A percentile compares a stretch with the other conserved stretches of the same genome.
phyloP scores from a whole-genome alignment of 2,329 filamentous ascomycete species.

The Huntiella decipiens region DNA sequence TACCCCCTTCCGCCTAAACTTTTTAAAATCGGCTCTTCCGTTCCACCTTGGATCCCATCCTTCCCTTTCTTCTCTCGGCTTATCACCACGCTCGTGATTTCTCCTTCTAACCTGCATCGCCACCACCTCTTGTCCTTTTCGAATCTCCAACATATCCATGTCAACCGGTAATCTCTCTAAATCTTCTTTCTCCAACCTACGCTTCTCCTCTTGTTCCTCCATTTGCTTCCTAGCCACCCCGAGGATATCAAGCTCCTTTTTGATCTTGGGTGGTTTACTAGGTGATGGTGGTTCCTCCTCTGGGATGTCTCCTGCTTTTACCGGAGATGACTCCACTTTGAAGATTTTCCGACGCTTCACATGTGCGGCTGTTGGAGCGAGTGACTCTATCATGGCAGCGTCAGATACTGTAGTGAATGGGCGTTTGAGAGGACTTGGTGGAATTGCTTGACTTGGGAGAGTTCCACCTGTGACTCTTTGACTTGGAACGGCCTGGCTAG shows the following conservation, averaged over 20 bases:
- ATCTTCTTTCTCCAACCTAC: constrained; percentile 33
- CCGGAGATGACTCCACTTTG: constrained; percentile 17
- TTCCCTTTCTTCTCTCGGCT: constrained; percentile 22
- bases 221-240: constrained; percentile 42
- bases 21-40: constrained; percentile 89
- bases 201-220: constrained; percentile 47
- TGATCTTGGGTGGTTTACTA: constrained; percentile 20
- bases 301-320: constrained; percentile 13
- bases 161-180: constrained; percentile 35
- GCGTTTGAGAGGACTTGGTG: constrained; percentile 24
- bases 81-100: neutral
- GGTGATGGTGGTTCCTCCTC: constrained; percentile 17
- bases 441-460: neutral
- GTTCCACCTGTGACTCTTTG: constrained; percentile 1
- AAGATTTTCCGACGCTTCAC: constrained; percentile 62
- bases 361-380: constrained; percentile 58
- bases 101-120: constrained; percentile 44
- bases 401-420: constrained; percentile 28
- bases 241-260: constrained; percentile 48
- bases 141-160: constrained; percentile 55
- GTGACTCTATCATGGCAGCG: constrained; percentile 38
- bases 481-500: constrained; percentile 13
- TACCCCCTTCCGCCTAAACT: constrained; percentile 44
- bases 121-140: constrained; percentile 57
- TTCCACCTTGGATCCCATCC: constrained; percentile 86